Percentiles rank a stretch among this genome's conserved stretches.
Conservation (phyloP, 2,329 filamentous ascomycete species). For the Akanthomyces uredinophilus region DNA sequence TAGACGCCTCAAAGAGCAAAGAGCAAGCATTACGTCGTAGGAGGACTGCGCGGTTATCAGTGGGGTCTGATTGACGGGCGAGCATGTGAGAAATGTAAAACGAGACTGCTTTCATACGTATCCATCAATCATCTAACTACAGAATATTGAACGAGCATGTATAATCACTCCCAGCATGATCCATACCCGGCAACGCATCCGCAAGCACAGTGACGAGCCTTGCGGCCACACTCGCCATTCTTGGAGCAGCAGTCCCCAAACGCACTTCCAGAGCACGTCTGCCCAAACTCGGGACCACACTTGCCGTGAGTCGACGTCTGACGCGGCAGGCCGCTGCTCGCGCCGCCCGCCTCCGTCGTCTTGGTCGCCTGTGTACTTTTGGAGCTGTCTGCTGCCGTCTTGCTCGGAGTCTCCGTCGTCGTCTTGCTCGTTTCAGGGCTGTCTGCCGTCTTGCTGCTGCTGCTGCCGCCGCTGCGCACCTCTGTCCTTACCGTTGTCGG, state of each 20-base stretch:
- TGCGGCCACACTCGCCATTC: slow-evolving; percentile 34
- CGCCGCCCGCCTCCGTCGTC: background rate
- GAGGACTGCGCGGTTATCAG: too few species aligned
- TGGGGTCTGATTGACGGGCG: too few species aligned
- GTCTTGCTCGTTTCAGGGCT: background rate
- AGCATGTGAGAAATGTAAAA: too few species aligned
- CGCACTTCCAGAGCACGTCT: slow-evolving; percentile 36
- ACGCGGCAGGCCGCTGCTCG: slow-evolving; percentile 2
- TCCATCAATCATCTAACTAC: background rate
- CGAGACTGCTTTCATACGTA: too few species aligned
- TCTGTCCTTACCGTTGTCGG: background rate
- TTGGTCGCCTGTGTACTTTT: background rate
- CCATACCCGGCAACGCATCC: slow-evolving; percentile 34
- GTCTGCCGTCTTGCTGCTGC: too few species aligned
- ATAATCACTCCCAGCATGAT: slow-evolving; percentile 22
- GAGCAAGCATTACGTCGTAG: too few species aligned
- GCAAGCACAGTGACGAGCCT: slow-evolving; percentile 30
- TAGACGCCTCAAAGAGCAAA: too few species aligned
- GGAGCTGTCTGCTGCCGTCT: background rate
- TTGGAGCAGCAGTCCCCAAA: slow-evolving; percentile 41
- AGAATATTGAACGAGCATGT: background rate
- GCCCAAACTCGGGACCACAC: slow-evolving; percentile 35
- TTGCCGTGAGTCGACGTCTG: slow-evolving; percentile 35
- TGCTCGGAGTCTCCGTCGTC: background rate
- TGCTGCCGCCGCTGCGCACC: too few species aligned